A percentile compares a stretch with the other conserved stretches of the same genome.
phyloP scores from a whole-genome alignment of 1,139 yeast genomes.

The Taphrina betulina region DNA sequence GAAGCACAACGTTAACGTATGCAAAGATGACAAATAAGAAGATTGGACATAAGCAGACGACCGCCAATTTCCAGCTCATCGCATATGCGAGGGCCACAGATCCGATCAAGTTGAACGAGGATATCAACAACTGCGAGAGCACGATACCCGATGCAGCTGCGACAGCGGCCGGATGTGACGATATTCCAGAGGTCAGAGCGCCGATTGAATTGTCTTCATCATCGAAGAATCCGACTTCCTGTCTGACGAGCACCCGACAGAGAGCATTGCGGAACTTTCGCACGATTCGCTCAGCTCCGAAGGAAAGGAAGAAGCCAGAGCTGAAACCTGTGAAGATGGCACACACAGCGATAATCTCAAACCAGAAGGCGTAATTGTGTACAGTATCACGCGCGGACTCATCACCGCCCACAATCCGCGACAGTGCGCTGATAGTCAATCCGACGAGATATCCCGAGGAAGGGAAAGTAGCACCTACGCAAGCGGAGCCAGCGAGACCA shows the following conservation, averaged over 20 bases:
- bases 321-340: conserved; percentile 42
- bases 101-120: conserved; percentile 52
- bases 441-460: conserved; percentile 23
- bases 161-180: conserved; percentile 60
- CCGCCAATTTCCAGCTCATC: conserved; percentile 63
- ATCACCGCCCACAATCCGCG: conserved; percentile 14
- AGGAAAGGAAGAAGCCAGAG: conserved; percentile 43
- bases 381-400: conserved; percentile 39
- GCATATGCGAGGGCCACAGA: conserved; percentile 74
- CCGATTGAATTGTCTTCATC: conserved; percentile 57
- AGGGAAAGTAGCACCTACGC: conserved; percentile 29
- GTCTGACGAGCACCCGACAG: conserved; percentile 53
- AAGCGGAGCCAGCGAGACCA: conserved; percentile 5
- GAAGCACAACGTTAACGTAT: conserved; percentile 78
- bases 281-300: conserved; percentile 48
- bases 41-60: conserved; percentile 55
- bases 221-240: conserved; percentile 55
- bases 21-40: conserved; percentile 68
- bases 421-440: conserved; percentile 3
- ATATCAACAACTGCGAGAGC: conserved; percentile 34
- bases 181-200: conserved; percentile 54
- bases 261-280: conserved; percentile 53
- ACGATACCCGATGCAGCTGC: conserved; percentile 50
- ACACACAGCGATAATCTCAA: conserved; percentile 47
- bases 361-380: conserved; percentile 45